Base-by-base conservation (phyloP, 768 basidiomycete species). In the Lactifluus echinatus region DNA sequence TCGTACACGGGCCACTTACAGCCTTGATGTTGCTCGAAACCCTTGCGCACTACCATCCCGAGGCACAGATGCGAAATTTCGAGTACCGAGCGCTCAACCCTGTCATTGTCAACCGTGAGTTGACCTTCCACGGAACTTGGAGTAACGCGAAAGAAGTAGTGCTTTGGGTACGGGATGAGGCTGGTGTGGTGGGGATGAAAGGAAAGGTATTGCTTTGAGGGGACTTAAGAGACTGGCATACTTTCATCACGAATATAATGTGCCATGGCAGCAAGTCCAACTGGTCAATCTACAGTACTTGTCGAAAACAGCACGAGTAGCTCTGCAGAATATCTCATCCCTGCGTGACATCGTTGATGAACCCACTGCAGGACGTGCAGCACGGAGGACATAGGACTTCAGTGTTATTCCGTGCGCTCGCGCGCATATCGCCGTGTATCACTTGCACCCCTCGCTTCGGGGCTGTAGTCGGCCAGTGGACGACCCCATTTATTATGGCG, bases 1-100 rank as follows among this genome's bases (percentile, higher is more conserved):
- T 93, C n/a, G 87, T 92, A 11, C 90, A 92, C 65, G 89, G 87
- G 0, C 89, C 90, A 39, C 71, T 93, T 42, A 91, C 85, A 2
- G 88, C 89, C 0, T 73, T 88, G 51, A 83, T 92, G 79, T 73
- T 92, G 4, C 72, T 92, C 34, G 90, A 92, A 65, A 70, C 77
- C 0, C 72, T 79, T 33, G 68, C 71, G 7, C 73, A 81, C 63
- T 68, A 82, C 47, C 71, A 78, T 46, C 82, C 84, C 0, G 68
- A 72, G 2, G 67, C 71, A 12, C 66, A 70, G 23, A 64, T 90
- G 53, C 72, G 68, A 44, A 60, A 71, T 5, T 89, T 89, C 63
- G 80, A 81, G 58, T 89, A 90, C 66, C 77, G 84, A 36, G 88
- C 88, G 4, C 76, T 77, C 39, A 85, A 84, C 58, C 84, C 83